These are phyloP conservation scores for Aspergillus sp. DNA, from an alignment of 2,329 filamentous ascomycete species.

Conservation along the genomic window DNA sequence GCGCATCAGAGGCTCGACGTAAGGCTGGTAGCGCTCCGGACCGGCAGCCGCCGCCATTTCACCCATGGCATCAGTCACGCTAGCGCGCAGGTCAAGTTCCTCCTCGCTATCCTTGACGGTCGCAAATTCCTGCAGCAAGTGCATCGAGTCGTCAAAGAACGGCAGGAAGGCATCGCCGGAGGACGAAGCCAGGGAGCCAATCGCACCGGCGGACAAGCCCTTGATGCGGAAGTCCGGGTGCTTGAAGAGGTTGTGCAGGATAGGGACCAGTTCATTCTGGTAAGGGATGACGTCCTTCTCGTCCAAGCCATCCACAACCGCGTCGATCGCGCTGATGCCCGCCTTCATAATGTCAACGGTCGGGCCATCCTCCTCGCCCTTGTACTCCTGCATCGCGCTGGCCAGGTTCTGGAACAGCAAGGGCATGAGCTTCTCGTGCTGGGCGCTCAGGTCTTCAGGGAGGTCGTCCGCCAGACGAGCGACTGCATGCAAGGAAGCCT, in stretches of 20 bases:
- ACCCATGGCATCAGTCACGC: slow-evolving; percentile 85
- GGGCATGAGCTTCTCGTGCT: slow-evolving; percentile 76
- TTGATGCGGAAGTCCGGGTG: slow-evolving; percentile 85
- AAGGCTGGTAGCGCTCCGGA: slow-evolving; percentile 75
- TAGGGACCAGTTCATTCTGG: slow-evolving; percentile 69
- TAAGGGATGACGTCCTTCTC: slow-evolving; percentile 72
- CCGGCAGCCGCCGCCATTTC: slow-evolving; percentile 87
- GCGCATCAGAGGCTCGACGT: slow-evolving; percentile 81
- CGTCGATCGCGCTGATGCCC: slow-evolving; percentile 82
- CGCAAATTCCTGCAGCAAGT: slow-evolving; percentile 74
- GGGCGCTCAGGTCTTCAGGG: slow-evolving; percentile 75
- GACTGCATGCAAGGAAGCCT: slow-evolving; percentile 77
- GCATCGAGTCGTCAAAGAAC: slow-evolving; percentile 89
- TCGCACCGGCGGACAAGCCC: slow-evolving; percentile 75
- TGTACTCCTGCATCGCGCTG: slow-evolving; percentile 60
- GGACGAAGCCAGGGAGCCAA: slow-evolving; percentile 82
- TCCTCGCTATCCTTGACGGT: slow-evolving; percentile 81
- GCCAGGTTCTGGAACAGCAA: slow-evolving; percentile 83
- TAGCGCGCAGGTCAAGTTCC: slow-evolving; percentile 78
- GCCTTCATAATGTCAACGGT: slow-evolving; percentile 80
- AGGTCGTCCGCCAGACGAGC: slow-evolving; percentile 89
- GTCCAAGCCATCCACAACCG: slow-evolving; percentile 71
- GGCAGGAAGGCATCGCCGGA: slow-evolving; percentile 74
- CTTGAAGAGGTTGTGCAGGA: slow-evolving; percentile 72
- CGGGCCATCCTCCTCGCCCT: slow-evolving; percentile 58